Conservation (phyloP, 352 stramenopile genomes). For the Phytopythium oedochilum region DNA sequence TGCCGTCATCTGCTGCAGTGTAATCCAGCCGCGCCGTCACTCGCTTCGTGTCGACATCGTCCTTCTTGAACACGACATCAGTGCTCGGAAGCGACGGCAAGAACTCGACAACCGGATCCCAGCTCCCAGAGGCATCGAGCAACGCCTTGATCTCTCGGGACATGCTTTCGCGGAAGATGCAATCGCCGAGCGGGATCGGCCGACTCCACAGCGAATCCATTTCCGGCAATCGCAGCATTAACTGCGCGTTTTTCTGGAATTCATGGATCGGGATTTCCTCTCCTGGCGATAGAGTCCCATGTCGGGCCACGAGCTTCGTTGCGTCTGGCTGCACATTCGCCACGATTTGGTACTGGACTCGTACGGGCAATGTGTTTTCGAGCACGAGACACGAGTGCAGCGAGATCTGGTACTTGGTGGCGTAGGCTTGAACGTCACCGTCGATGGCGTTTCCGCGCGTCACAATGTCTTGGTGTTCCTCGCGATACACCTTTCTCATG, state of each 20-base stretch:
- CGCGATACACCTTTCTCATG: conserved; percentile 85
- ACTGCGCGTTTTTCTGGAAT: conserved; percentile 70
- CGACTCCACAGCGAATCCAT: conserved; percentile 86
- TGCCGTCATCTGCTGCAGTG: conserved; percentile 76
- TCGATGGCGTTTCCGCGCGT: conserved; percentile 50
- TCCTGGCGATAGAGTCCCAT: conserved; percentile 72
- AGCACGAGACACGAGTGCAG: conserved; percentile 82
- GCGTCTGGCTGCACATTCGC: conserved; percentile 10
- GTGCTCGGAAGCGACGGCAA: conserved; percentile 42
- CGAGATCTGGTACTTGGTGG: conserved; percentile 85
- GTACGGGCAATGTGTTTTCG: conserved; percentile 84
- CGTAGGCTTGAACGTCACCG: conserved; percentile 66
- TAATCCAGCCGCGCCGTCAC: conserved; percentile 80
- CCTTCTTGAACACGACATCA: conserved; percentile 61
- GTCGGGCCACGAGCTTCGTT: conserved; percentile 29
- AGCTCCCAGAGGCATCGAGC: conserved; percentile 42
- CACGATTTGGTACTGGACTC: conserved; percentile 80
- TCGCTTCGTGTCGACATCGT: conserved; percentile 56
- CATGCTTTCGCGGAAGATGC: conserved; percentile 80
- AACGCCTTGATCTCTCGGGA: conserved; percentile 56
- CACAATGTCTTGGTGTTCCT: conserved; percentile 78
- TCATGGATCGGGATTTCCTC: conserved; percentile 83
- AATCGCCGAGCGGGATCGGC: conserved; percentile 66
- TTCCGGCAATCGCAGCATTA: conserved; percentile 72
- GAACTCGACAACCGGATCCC: conserved; percentile 75